Conservation (phyloP, 208 protist genomes). For the Leishmania aethiopica region DNA sequence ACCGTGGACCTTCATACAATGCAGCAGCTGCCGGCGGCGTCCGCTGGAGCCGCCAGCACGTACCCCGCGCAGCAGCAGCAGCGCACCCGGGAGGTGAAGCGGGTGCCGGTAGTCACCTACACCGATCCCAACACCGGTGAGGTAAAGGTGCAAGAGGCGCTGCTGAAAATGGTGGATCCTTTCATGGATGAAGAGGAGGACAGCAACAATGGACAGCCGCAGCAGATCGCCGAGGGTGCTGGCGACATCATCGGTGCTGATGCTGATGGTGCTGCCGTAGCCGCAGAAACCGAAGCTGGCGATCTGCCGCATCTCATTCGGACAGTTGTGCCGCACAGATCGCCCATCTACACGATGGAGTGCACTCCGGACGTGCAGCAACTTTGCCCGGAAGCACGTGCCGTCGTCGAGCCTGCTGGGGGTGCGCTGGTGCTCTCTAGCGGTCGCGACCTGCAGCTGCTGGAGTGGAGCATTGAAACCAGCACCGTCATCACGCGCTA, state of each 20-base stretch:
- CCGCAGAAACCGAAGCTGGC: neutral
- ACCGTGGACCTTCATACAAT: constrained; percentile 62
- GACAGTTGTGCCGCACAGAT: constrained; percentile 35
- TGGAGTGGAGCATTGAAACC: constrained; percentile 36
- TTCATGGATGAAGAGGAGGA: constrained; percentile 36
- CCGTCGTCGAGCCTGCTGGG: constrained; percentile 14
- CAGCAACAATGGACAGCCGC: neutral
- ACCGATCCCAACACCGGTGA: constrained; percentile 36
- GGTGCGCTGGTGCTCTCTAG: constrained; percentile 28
- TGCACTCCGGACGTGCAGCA: constrained; percentile 17
- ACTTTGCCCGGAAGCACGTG: constrained; percentile 23
- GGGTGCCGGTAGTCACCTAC: constrained; percentile 39
- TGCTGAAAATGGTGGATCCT: constrained; percentile 36
- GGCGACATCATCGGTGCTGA: constrained; percentile 7
- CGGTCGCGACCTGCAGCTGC: constrained; percentile 31
- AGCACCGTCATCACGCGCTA: constrained; percentile 26
- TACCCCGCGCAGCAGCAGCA: neutral
- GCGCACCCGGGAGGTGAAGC: constrained; percentile 51
- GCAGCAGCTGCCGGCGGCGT: constrained; percentile 40
- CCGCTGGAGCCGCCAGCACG: neutral
- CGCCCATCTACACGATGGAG: constrained; percentile 51
- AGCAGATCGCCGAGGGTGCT: constrained; percentile 11
- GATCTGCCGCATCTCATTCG: constrained; percentile 30
- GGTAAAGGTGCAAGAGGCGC: constrained; percentile 25
- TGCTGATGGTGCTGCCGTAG: neutral